Evolutionary conservation across 805 yeast species (phyloP), one percentile per base, ranked within the genome.

Genomic region (Pichia eremophila): DNA sequence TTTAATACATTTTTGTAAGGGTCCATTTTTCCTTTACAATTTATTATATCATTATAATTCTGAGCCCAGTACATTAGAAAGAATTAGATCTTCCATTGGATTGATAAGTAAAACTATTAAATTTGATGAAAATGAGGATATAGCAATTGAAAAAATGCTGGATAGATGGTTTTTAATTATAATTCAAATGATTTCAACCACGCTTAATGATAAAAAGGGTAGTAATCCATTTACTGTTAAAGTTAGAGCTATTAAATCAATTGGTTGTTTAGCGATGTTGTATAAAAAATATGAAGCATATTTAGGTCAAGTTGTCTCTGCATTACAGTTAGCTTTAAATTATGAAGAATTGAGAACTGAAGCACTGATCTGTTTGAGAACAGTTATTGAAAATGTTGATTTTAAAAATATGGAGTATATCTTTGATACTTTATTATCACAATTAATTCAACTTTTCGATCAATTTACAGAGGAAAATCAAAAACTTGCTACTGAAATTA

Each of bases 221-320:
- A 72, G 77, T 38, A 79, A 79, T 40, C 86, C 95, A 0, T 82
- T 75, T 54, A 69, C 82, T 44, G 89, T 85, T 43, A 88, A 85
- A 58, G 68, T 81, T 1, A 74, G 78, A 36, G 82, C 91, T 1
- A 71, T 91, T 3, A 70, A 78, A 47, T 96, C 96, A 0, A 75
- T 91, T 31, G 77, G 81, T 37, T 77, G 83, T 48, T 64, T 91
- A 25, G 77, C 85, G 8, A 70, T 73, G 40, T 64, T 79, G 2
- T 67, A 79, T 2, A 48, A 56, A 2, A 74, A 74, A 7, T 67
- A 62, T 46, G 65, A 72, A 27, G 70, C 80, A 15, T 75, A 85
- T 31, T 74, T 78, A 5, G 95, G 96, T 0, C 98, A 90, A 60
- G 77, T 91, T 5, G 83, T 87, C 50, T 84, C 95, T 2, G 85